Evolutionary conservation across 2,329 filamentous ascomycete species (phyloP).

Genomic region (Aspergillus terreus): DNA sequence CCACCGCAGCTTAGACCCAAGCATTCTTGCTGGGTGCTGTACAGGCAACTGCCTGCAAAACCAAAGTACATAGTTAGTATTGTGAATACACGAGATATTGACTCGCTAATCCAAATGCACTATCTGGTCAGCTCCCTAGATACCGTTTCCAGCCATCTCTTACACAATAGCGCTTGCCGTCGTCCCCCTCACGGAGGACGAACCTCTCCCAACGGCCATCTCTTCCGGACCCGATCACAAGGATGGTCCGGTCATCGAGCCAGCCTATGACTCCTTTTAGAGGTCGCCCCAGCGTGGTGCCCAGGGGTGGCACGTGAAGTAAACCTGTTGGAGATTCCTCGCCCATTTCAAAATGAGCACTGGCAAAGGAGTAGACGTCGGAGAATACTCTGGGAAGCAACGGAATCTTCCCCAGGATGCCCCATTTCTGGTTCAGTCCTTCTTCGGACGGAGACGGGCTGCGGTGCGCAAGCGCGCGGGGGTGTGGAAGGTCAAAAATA

Average conservation of each 20-base stretch:
- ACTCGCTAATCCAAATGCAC: neutral
- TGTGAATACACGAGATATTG: constrained; percentile 4
- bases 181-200: constrained; percentile 62
- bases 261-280: constrained; percentile 85
- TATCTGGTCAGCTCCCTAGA: constrained; percentile 43
- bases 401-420: constrained; percentile 76
- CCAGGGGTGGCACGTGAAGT: constrained; percentile 47
- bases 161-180: constrained; percentile 63
- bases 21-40: neutral
- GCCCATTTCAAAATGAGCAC: constrained; percentile 75
- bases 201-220: constrained; percentile 90
- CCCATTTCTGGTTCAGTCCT: constrained; percentile 71
- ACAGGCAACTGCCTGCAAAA: neutral
- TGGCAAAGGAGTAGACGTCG: constrained; percentile 82
- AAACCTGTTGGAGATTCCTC: constrained; percentile 58
- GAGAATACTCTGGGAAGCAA: constrained; percentile 83
- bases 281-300: constrained; percentile 55
- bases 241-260: constrained; percentile 67
- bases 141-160: constrained; percentile 83
- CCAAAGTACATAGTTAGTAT: constrained; percentile 9
- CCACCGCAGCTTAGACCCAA: neutral
- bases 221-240: constrained; percentile 73
- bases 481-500: constrained; percentile 75
- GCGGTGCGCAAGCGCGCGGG: constrained; percentile 29
- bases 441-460: constrained; percentile 39